phyloP scores from a whole-genome alignment of 305 asterid genomes.

The Vinca major region DNA sequence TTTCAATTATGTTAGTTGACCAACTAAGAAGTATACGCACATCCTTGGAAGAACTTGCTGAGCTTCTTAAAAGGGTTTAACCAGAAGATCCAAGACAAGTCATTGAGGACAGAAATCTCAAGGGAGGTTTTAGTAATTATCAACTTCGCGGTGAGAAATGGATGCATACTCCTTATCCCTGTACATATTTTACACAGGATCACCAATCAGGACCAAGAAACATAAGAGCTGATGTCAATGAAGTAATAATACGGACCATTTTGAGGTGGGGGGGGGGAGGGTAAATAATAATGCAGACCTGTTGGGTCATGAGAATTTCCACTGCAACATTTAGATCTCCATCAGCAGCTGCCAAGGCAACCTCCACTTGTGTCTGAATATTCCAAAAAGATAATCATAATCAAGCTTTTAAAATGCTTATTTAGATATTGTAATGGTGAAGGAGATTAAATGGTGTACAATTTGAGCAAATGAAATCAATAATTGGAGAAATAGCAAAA shows the following conservation, averaged over 20 bases:
- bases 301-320: constrained; percentile 90
- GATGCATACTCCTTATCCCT: constrained; percentile 3
- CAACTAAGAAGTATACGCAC: not conserved
- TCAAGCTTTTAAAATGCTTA: constrained; percentile 2
- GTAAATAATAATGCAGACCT: constrained; percentile 37
- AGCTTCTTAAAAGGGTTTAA: not conserved
- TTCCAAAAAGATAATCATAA: not conserved
- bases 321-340: constrained; percentile 78
- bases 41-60: not conserved
- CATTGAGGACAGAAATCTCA: not conserved
- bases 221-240: not conserved
- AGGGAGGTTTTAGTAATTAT: not conserved
- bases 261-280: no score
- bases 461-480: not conserved
- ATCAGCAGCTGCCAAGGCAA: constrained; percentile 89
- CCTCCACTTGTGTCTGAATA: constrained; percentile 86
- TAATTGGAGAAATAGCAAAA: not conserved
- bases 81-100: not conserved
- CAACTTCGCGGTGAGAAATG: not conserved
- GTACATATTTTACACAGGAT: not conserved
- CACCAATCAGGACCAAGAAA: not conserved
- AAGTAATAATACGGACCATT: no score
- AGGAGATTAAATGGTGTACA: not conserved
- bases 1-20: constrained; percentile 8
- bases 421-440: not conserved